Evolutionary conservation across 768 basidiomycete species (phyloP).

Genomic region (Sistotremastrum suecicum): DNA sequence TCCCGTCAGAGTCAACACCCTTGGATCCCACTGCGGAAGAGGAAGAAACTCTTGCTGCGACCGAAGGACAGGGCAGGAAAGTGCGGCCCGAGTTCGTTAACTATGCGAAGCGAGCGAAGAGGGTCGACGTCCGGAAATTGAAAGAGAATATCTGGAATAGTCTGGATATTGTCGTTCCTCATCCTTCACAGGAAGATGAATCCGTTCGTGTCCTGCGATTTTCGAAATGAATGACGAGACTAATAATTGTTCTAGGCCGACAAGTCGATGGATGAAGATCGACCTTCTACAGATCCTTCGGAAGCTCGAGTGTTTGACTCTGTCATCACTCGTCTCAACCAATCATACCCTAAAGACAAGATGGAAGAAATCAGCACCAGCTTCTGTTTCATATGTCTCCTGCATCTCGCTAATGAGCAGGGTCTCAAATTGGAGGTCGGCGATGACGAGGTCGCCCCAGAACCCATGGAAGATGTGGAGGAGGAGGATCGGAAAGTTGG

Average conservation of each 20-base stretch:
- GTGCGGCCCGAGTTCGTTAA: constrained; percentile 81
- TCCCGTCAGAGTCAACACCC: constrained; percentile 5
- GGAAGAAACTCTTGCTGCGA: constrained; percentile 77
- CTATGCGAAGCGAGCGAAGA: constrained; percentile 89
- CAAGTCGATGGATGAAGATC: constrained; percentile 40
- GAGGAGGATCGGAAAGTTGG: constrained; percentile 37
- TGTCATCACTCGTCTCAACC: constrained; percentile 72
- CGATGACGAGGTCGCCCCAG: constrained; percentile 10
- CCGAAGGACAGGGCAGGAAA: constrained; percentile 53
- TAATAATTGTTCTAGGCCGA: background rate
- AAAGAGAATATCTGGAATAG: constrained; percentile 99
- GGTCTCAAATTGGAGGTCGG: constrained; percentile 68
- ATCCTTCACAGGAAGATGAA: constrained; percentile 20
- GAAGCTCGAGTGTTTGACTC: constrained; percentile 61
- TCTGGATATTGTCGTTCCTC: constrained; percentile 57
- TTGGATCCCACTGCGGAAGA: constrained; percentile 49
- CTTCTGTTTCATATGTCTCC: constrained; percentile 96
- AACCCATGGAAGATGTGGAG: constrained; percentile 18
- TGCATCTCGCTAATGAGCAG: constrained; percentile 94
- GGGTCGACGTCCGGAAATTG: constrained; percentile 90
- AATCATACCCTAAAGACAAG: constrained; percentile 80
- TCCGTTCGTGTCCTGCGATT: background rate
- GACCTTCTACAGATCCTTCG: constrained; percentile 40
- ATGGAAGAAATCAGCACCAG: constrained; percentile 98
- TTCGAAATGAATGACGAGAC: background rate